Conservation (phyloP, 2,329 filamentous ascomycete species). For the Drechmeria coniospora region DNA sequence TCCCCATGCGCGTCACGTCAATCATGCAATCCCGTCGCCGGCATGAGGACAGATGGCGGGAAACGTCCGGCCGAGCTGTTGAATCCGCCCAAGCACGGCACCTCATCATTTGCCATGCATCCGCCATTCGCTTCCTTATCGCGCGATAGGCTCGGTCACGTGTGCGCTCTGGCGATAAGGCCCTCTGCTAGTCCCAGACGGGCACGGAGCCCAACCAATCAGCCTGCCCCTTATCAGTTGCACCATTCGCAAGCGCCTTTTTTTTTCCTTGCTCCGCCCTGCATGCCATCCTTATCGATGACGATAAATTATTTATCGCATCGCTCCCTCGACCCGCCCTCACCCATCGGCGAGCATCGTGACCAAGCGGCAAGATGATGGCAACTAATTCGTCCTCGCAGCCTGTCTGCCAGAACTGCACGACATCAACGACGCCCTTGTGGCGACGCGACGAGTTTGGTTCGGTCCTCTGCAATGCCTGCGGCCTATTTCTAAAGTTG, state of each 20-base stretch:
- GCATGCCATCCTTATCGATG: slow-evolving; percentile 24
- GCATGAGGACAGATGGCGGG: background rate
- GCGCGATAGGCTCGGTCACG: slow-evolving; percentile 12
- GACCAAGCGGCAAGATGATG: slow-evolving; percentile 27
- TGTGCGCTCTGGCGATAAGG: slow-evolving; percentile 13
- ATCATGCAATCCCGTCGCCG: background rate
- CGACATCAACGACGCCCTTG: slow-evolving; percentile 85
- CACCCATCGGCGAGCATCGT: slow-evolving; percentile 10
- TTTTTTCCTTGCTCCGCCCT: slow-evolving; percentile 20
- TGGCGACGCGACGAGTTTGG: slow-evolving; percentile 96
- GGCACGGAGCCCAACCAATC: slow-evolving; percentile 4
- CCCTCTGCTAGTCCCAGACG: slow-evolving; percentile 8
- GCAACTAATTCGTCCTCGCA: slow-evolving; percentile 51
- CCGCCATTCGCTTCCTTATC: too few species aligned
- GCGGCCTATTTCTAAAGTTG: slow-evolving; percentile 91
- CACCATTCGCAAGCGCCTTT: slow-evolving; percentile 13
- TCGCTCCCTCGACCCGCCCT: slow-evolving; percentile 10
- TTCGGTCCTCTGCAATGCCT: slow-evolving; percentile 94
- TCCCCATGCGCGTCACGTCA: background rate
- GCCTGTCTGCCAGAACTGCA: slow-evolving; percentile 94
- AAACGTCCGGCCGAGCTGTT: too few species aligned
- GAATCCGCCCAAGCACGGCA: too few species aligned
- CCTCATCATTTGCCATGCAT: too few species aligned
- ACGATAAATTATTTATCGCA: slow-evolving; percentile 18
- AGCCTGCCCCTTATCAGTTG: slow-evolving; percentile 23